Evolutionary conservation across 176 grass and related monocot genomes (phyloP), one percentile per base, ranked within the genome.

Genomic region (Cenchrus fungigraminus): DNA sequence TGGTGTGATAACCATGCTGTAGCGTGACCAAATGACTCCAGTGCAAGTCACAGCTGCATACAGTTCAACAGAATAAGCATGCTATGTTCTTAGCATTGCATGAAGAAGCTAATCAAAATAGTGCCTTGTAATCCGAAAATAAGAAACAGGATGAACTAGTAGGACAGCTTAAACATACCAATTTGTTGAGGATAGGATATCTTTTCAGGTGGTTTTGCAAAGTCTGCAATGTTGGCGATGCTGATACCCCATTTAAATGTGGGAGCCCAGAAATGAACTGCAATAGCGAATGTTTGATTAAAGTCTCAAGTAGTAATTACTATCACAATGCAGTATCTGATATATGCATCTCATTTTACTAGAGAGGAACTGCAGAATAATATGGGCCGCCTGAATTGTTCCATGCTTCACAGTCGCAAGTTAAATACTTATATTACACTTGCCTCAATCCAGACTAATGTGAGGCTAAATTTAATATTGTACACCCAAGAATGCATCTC

Each of bases 191-290:
- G 97, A 68, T 95, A 96, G 14, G 97, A 96, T 67, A 95, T 89
- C 58, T 92, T 94, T 87, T 98, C 96, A 15, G 96, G 96, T 82
- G 91, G 93, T 77, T 95, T 98, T 17, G 93, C 65, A 54, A 98
- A 98, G 82, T 98, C 96, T 3, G 93, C 97, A 86, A 96, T 59
- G 55, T 95, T 98, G 8, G 97, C 97, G 58, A 98, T 95, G 65
- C 91, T 98, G 58, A 98, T 98, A 22, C 88, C 93, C 97, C 97
- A 98, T 89, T 98, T 98, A 65, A 98, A 98, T 54, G 91, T 98
- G 12, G 91, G 91, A 16, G 93, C 93, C 96, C 96, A 95, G 83
- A 95, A 94, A 89, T 94, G 93, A 95, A 98, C 91, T 91, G 78
- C 73, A 86, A 79, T 7, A 80, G 16, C 51, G 46, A 83, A 63